Base-by-base conservation (phyloP, 1,284 basidiomycete species). In the Moesziomyces antarcticus region DNA sequence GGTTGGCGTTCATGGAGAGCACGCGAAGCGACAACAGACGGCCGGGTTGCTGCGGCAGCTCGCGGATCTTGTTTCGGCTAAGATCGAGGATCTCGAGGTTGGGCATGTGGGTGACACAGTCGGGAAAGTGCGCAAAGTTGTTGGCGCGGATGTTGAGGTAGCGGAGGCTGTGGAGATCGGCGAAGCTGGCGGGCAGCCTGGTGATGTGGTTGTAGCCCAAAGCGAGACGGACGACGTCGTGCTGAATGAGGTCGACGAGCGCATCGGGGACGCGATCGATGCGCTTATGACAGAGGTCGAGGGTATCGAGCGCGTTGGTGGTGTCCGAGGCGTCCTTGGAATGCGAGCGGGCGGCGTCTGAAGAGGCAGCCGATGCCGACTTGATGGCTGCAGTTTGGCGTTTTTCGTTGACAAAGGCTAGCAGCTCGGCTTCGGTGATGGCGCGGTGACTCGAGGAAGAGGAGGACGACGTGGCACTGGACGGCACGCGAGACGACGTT, bases 131-230 rank as follows among this genome's bases (percentile, higher is more conserved):
- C 1, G 90, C 88, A 79, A 99, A 91, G 58, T 88, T 88, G 83
- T 98, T 98, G 79, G 91, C 91, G 85, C 93, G 92, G 64, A 99
- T 88, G 84, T 97, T 98, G 59, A 99, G 88, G 84, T 99, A 99
- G 70, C 95, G 87, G 51, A 99, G 87, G 68, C 89, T 89, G 61
- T 88, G 88, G 49, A 98, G 86, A 41, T 90, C 87, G 16, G 89
- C 88, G 82, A 98, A 96, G 30, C 91, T 89, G 72, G 88, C 88
- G 18, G 94, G 93, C 51, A 99, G 88, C 0, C 89, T 90, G 37
- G 90, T 87, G 42, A 99, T 87, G 47, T 89, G 88, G 84, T 99
- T 99, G 84, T 93, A 89, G 21, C 91, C 91, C 24, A 99, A 87
- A 3, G 97, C 91, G 60, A 99, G 89, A 77, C 93, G 66, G 22